Base-by-base conservation (phyloP, 768 basidiomycete species). In the Tylopilus subfusipes region DNA sequence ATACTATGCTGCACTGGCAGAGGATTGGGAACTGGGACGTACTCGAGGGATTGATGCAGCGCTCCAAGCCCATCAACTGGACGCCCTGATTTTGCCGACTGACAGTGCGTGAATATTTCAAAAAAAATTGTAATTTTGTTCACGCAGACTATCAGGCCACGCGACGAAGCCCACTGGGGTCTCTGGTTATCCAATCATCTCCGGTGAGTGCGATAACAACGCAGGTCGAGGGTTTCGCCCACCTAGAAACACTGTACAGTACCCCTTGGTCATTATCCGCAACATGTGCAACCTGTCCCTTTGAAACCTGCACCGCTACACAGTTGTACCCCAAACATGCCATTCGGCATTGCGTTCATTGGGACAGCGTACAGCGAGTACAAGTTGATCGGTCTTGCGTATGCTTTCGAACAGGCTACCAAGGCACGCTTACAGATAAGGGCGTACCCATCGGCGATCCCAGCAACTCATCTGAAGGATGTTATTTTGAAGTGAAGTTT, bases 351-450 rank as follows among this genome's bases (percentile, higher is more conserved):
- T 7, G 78, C 82, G 3, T 86, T 86, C 70, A 60, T 84, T 11
- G 82, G 83, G 0, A 82, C 83, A 1, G 80, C 80, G 14, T 86
- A 81, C 64, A 80, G 79, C 40, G 85, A 85, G 52, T 80, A 77
- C 61, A 67, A 76, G 19, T 72, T 86, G 42, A 76, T 87, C 53
- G 73, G 78, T 0, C 77, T 82, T 54, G 86, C 75, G 3, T 86
- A 77, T 67, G 84, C 84, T 2, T 86, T 82, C 57, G 85, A 88
- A 63, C 85, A 86, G 63, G 76, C 77, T 51, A 86, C 85, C 8
- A 73, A 80, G 49, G 78, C 76, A 14, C 67, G 84, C 18, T 61
- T 83, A 52, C 64, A 67, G 47, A 73, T 78, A 56, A 76, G 62
- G 61, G 82, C 82, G 10, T 80, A 75, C 61, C 59, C 73, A 8